These are phyloP conservation scores for Phytopythium sindhum DNA, from an alignment of 352 stramenopile genomes.

Conservation along the genomic window DNA sequence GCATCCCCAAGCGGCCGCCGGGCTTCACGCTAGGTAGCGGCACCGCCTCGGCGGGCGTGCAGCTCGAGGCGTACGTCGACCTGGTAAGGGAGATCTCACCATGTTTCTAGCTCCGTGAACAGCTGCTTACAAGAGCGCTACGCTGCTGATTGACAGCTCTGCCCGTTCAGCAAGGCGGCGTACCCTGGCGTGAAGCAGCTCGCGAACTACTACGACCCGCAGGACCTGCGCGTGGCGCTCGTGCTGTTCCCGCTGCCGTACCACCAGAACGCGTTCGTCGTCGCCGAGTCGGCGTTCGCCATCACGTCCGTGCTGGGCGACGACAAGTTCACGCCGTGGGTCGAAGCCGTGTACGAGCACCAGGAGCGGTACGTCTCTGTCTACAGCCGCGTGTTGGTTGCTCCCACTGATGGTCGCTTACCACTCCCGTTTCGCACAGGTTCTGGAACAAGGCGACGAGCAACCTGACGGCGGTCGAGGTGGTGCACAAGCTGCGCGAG, in stretches of 20 bases:
- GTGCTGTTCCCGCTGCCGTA: conserved; percentile 70
- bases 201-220: conserved; percentile 43
- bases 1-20: conserved; percentile 48
- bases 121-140: not conserved
- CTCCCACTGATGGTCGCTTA: not conserved
- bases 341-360: conserved; percentile 67
- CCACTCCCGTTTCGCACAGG: conserved; percentile 16
- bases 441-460: conserved; percentile 76
- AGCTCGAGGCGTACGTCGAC: conserved; percentile 80
- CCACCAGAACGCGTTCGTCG: conserved; percentile 66
- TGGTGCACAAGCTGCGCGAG: conserved; percentile 45
- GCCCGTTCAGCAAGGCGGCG: conserved; percentile 57
- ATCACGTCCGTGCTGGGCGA: conserved; percentile 53
- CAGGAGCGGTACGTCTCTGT: conserved; percentile 47
- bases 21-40: conserved; percentile 66
- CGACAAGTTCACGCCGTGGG: conserved; percentile 47
- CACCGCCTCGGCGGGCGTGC: conserved; percentile 40
- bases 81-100: conserved; percentile 23
- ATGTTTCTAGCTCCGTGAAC: not conserved
- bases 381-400: too few relatives aligned
- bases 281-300: conserved; percentile 54
- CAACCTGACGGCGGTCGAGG: conserved; percentile 56
- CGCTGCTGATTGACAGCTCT: conserved; percentile 31
- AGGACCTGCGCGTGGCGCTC: conserved; percentile 56
- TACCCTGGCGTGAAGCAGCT: conserved; percentile 69